These are phyloP conservation scores for Acacia concinna DNA, from an alignment of 331 rosid genomes.

Conservation along the genomic window DNA sequence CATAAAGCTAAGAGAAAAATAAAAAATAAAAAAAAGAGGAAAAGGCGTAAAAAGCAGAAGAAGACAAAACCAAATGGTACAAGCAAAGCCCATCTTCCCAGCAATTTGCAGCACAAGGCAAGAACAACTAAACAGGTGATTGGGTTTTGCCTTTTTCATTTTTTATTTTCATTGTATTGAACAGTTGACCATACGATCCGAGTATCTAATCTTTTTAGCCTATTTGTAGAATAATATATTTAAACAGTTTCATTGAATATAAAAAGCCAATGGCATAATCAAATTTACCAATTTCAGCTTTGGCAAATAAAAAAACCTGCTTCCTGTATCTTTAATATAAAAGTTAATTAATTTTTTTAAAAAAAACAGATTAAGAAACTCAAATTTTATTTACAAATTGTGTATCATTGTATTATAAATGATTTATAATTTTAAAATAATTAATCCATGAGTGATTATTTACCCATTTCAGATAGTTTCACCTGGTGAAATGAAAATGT, in stretches of 20 bases:
- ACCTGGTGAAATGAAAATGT: background rate
- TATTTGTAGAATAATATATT: background rate
- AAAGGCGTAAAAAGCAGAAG: background rate
- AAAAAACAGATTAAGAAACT: too few relatives aligned
- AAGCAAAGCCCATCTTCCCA: background rate
- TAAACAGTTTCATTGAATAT: background rate
- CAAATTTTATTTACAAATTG: too few relatives aligned
- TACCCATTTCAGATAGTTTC: background rate
- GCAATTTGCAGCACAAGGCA: conserved; percentile 1
- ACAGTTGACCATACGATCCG: background rate
- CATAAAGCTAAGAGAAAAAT: background rate
- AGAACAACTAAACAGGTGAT: background rate
- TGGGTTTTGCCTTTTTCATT: background rate
- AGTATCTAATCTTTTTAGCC: background rate
- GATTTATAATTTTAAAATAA: too few relatives aligned
- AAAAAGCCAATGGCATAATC: too few relatives aligned
- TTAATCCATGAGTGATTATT: too few relatives aligned
- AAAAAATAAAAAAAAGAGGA: background rate
- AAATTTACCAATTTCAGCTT: too few relatives aligned
- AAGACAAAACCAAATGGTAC: conserved; percentile 32
- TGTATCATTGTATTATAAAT: too few relatives aligned
- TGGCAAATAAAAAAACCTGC: too few relatives aligned
- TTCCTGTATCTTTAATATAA: too few relatives aligned
- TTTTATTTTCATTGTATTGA: background rate
- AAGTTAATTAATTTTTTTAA: too few relatives aligned